Percentiles rank a stretch among this genome's conserved stretches.
These are phyloP conservation scores for Zoysia pacifica DNA, from an alignment of 176 grass and related monocot species.

Conservation along the genomic window DNA sequence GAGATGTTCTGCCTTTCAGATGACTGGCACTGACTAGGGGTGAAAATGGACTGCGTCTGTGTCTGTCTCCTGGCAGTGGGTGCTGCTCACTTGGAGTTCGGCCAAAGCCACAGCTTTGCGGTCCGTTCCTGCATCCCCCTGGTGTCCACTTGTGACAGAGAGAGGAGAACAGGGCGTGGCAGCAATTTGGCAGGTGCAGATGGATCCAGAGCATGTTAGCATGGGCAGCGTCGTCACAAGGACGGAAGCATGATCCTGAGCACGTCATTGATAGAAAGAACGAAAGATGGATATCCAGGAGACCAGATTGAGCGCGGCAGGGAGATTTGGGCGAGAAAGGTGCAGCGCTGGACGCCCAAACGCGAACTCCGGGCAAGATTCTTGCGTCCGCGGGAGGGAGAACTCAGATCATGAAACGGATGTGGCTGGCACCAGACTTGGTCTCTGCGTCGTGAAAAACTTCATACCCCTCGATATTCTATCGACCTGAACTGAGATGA, in stretches of 20 bases:
- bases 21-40: background rate
- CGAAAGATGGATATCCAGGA: background rate
- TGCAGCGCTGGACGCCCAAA: background rate
- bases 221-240: background rate
- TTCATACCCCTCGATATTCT: no score
- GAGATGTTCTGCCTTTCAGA: background rate
- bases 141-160: background rate
- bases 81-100: no score
- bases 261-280: background rate
- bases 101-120: no score
- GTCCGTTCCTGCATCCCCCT: no score
- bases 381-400: background rate
- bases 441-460: no score
- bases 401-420: no score
- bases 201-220: background rate
- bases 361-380: background rate
- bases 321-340: constrained; percentile 19
- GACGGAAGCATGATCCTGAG: background rate
- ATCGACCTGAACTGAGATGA: no score
- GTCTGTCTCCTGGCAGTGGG: no score
- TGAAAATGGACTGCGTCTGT: background rate
- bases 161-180: background rate
- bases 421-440: no score
- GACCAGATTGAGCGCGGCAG: background rate
- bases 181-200: background rate